Conservation (phyloP, 495 filamentous ascomycete genomes). For the Beverwykella pulmonaria region DNA sequence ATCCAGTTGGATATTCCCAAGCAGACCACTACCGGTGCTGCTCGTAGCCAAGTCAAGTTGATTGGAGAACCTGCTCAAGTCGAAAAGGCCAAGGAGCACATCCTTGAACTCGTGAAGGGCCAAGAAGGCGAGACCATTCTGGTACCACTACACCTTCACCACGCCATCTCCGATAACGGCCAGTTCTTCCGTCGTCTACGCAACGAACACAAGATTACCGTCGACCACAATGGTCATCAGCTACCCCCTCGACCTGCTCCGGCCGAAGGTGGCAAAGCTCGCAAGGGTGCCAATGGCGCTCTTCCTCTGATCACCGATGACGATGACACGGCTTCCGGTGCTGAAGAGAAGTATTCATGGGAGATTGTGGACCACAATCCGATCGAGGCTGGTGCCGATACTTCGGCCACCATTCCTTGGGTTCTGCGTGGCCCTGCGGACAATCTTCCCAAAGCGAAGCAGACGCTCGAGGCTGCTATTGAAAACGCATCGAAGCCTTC, state of each 20-base stretch:
- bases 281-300: constrained; percentile 54
- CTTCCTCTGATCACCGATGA: constrained; percentile 88
- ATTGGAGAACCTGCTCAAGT: constrained; percentile 76
- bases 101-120: constrained; percentile 77
- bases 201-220: constrained; percentile 79
- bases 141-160: constrained; percentile 78
- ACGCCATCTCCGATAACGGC: constrained; percentile 83
- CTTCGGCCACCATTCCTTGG: constrained; percentile 80
- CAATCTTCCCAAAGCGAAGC: constrained; percentile 74
- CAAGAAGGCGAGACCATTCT: constrained; percentile 83
- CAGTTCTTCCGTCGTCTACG: constrained; percentile 86
- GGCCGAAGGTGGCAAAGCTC: constrained; percentile 41
- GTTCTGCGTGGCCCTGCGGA: constrained; percentile 76
- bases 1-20: constrained; percentile 89
- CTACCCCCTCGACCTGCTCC: constrained; percentile 66
- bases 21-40: constrained; percentile 66
- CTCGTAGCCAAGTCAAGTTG: constrained; percentile 74
- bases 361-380: constrained; percentile 64
- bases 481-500: constrained; percentile 71
- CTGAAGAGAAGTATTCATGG: constrained; percentile 73
- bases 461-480: constrained; percentile 73
- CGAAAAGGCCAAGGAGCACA: constrained; percentile 81
- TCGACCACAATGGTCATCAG: constrained; percentile 82
- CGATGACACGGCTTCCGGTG: constrained; percentile 52
- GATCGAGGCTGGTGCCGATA: constrained; percentile 55